Percentiles rank a stretch among this genome's conserved stretches.
These are phyloP conservation scores for Apiotrichum akiyoshidainum DNA, from an alignment of 1,284 basidiomycete genomes.

Conservation along the genomic window DNA sequence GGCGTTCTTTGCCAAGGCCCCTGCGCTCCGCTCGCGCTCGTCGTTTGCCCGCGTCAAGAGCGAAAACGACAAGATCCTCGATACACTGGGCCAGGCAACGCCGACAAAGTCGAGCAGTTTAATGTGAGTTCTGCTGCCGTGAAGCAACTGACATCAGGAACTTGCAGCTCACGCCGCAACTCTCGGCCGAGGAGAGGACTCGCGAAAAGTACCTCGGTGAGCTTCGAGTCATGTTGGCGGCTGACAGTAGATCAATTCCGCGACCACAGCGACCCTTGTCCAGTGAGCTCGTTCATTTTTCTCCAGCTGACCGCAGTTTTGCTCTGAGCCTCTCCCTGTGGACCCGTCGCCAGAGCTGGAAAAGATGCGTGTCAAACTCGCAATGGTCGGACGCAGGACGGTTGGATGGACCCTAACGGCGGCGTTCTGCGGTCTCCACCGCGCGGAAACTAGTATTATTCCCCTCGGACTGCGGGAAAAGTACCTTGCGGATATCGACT, in stretches of 20 bases:
- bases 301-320: slow-evolving; percentile 17
- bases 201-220: not conserved
- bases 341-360: slow-evolving; percentile 18
- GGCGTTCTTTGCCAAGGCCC: not conserved
- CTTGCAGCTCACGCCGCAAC: not conserved
- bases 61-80: not conserved
- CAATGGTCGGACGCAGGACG: not conserved
- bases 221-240: not conserved
- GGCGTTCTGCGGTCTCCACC: slow-evolving; percentile 38
- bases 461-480: slow-evolving; percentile 39
- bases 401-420: slow-evolving; percentile 7
- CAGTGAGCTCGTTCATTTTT: not conserved
- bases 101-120: not conserved
- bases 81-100: not conserved
- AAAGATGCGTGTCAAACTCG: not conserved
- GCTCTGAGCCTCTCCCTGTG: slow-evolving; percentile 26
- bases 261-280: slow-evolving; percentile 7
- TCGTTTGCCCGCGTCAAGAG: not conserved
- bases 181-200: not conserved
- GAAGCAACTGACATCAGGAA: too few relatives aligned
- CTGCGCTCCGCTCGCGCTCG: not conserved
- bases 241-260: not conserved
- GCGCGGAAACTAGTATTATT: slow-evolving; percentile 36
- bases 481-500: slow-evolving; percentile 38
- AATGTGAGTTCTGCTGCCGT: not conserved